phyloP scores from a whole-genome alignment of 1,284 basidiomycete species.

The Microbotryum violaceum region DNA sequence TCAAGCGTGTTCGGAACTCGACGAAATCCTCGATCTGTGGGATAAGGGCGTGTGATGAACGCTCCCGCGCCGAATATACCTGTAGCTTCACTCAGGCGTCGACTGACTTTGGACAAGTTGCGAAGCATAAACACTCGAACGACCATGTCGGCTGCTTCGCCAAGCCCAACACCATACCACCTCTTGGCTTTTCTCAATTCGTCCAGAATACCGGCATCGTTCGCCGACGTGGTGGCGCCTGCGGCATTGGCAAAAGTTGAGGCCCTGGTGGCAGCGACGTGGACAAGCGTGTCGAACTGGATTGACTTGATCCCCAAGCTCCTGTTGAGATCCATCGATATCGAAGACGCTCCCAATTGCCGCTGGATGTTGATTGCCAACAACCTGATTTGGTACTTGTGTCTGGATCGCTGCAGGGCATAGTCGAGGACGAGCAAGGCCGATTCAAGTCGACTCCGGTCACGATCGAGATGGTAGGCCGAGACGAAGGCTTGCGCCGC shows the following conservation, averaged over 20 bases:
- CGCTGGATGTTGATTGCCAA: conserved; percentile 69
- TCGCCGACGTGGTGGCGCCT: conserved; percentile 16
- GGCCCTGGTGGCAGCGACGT: conserved; percentile 65
- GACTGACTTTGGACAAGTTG: conserved; percentile 30
- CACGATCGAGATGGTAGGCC: conserved; percentile 20
- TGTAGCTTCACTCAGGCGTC: too few relatives aligned
- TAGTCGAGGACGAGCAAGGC: conserved; percentile 62
- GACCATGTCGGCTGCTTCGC: conserved; percentile 39
- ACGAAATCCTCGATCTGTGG: conserved; percentile 75
- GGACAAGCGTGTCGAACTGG: conserved; percentile 75
- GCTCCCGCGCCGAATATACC: conserved; percentile 68
- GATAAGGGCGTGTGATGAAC: conserved; percentile 65
- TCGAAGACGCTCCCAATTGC: conserved; percentile 57
- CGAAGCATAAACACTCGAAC: conserved; percentile 38
- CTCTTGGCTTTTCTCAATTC: not conserved
- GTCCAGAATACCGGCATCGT: conserved; percentile 57
- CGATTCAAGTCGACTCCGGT: conserved; percentile 55
- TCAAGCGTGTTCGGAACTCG: conserved; percentile 62
- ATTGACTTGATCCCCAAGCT: conserved; percentile 67
- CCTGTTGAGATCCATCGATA: conserved; percentile 67
- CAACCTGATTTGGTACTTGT: conserved; percentile 65
- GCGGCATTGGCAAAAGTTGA: conserved; percentile 56
- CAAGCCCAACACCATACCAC: conserved; percentile 18
- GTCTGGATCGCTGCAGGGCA: conserved; percentile 61
- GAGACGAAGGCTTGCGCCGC: conserved; percentile 52